Evolutionary conservation across 495 filamentous ascomycete species (phyloP), one percentile per base, ranked within the genome.

Genomic region (Stereocaulon alpinum): DNA sequence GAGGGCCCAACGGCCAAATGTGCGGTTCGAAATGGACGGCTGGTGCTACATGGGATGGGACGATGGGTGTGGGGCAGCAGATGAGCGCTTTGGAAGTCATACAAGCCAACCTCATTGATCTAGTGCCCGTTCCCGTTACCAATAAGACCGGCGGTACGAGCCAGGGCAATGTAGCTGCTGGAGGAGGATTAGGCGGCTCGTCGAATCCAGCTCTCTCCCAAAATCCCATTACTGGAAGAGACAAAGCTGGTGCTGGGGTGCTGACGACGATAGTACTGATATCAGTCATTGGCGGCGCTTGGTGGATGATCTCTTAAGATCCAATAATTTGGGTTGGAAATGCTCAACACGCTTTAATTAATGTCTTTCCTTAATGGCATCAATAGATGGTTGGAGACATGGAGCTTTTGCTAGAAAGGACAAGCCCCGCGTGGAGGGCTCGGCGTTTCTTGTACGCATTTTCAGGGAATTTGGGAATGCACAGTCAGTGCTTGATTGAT

Each of bases 101-200:
- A 42, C 81, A 85, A 70, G 79, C 84, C 9, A 82, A 80, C 34
- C 68, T 88, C 6, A 75, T 82, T 45, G 61, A 59, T 5, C 64
- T 69, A 3, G 76, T 76, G 3, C 63, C 65, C 32, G 65, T 74
- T 0, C 88, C 86, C 0, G 78, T 87, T 9, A 89, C 85, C 3
- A 72, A 81, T 32, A 66, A 73, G n/a, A 78, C 76, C 0, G 89
- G 89, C 10, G 89, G 90, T 3, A 89, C 85, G 6, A 92, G 89
- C 66, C 72, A 75, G 50, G 89, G 89, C 1, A 72, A 93, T 65
- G 81, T 86, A 0, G 73, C 72, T 6, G 87, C 85, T n/a, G 87
- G 88, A 17, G 87, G 88, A 14, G 71, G 70, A 2, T 69, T 67
- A 12, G 72, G 58, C 15, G 22, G 47, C 40, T 53, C 63, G 4